phyloP scores from a whole-genome alignment of 495 filamentous ascomycete species.

The Clavariopsis aquatica region DNA sequence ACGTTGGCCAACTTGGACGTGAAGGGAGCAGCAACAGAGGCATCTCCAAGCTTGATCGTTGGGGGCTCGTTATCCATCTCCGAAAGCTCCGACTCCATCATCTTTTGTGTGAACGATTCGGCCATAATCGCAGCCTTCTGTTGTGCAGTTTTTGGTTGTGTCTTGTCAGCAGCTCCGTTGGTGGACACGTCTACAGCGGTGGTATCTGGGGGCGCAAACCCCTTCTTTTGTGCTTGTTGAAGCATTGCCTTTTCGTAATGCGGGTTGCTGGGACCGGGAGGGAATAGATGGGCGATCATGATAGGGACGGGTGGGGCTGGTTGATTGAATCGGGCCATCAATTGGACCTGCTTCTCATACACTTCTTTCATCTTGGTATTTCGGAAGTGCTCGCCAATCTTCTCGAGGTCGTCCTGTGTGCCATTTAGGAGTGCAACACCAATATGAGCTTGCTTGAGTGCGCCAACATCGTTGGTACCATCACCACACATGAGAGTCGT shows the following conservation, averaged over 20 bases:
- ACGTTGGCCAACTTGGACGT: slow-evolving; percentile 98
- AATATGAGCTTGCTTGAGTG: slow-evolving; percentile 96
- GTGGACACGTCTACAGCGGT: slow-evolving; percentile 45
- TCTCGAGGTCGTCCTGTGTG: slow-evolving; percentile 82
- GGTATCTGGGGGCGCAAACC: slow-evolving; percentile 50
- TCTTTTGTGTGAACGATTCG: slow-evolving; percentile 79
- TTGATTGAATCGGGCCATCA: slow-evolving; percentile 94
- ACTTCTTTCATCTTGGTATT: slow-evolving; percentile 97
- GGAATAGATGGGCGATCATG: slow-evolving; percentile 91
- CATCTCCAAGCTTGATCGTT: slow-evolving; percentile 95
- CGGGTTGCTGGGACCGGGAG: slow-evolving; percentile 88
- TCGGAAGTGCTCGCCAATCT: slow-evolving; percentile 88
- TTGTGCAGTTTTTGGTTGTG: slow-evolving; percentile 54
- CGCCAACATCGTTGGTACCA: slow-evolving; percentile 97
- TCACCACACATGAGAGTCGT: slow-evolving; percentile 99
- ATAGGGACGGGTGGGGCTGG: slow-evolving; percentile 84
- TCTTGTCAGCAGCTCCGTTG: slow-evolving; percentile 37
- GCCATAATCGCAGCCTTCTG: slow-evolving; percentile 75
- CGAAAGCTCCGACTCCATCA: slow-evolving; percentile 89
- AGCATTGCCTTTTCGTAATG: slow-evolving; percentile 92
- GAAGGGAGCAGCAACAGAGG: slow-evolving; percentile 94
- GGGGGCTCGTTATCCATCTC: slow-evolving; percentile 77
- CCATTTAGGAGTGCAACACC: slow-evolving; percentile 96
- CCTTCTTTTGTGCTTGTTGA: slow-evolving; percentile 75
- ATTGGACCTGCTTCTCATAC: slow-evolving; percentile 88